phyloP scores from a whole-genome alignment of 2,329 filamentous ascomycete species.

The Penicillium sp. region DNA sequence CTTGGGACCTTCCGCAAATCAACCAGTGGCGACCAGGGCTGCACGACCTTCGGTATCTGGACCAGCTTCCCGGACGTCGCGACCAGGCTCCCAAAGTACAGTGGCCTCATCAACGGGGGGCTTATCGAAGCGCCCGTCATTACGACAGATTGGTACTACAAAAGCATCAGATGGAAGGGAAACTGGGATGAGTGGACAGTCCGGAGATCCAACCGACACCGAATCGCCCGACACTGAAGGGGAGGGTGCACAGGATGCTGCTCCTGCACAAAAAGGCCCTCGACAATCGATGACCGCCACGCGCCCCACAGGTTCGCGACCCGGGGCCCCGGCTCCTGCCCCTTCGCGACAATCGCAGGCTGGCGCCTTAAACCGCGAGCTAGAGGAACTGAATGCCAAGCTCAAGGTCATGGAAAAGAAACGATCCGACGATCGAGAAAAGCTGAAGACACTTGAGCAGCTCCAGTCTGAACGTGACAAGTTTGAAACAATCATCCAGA shows the following conservation, averaged over 20 bases:
- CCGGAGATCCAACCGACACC: slow-evolving; percentile 33
- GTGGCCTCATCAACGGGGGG: slow-evolving; percentile 23
- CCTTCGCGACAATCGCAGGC: slow-evolving; percentile 47
- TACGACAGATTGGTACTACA: slow-evolving; percentile 31
- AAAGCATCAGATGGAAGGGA: slow-evolving; percentile 31
- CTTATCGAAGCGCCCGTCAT: slow-evolving; percentile 35
- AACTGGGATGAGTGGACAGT: slow-evolving; percentile 25
- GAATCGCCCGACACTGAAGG: slow-evolving; percentile 27
- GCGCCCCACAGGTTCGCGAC: slow-evolving; percentile 26
- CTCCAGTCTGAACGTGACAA: slow-evolving; percentile 60
- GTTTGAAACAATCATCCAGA: slow-evolving; percentile 80
- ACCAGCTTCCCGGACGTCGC: slow-evolving; percentile 33
- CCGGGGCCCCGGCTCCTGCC: slow-evolving; percentile 31
- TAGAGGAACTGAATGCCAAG: slow-evolving; percentile 87
- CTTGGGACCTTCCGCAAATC: slow-evolving; percentile 64
- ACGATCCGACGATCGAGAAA: slow-evolving; percentile 79
- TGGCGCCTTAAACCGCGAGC: slow-evolving; percentile 62
- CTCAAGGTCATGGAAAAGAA: slow-evolving; percentile 86
- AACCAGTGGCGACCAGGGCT: slow-evolving; percentile 31
- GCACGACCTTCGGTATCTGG: slow-evolving; percentile 44
- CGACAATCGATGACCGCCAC: slow-evolving; percentile 27
- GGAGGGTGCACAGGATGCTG: slow-evolving; percentile 23
- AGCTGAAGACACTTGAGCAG: slow-evolving; percentile 75
- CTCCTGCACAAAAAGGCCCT: slow-evolving; percentile 21
- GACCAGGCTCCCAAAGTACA: slow-evolving; percentile 31